Conservation (phyloP, 2,329 filamentous ascomycete species). For the Sporothrix curviconia region DNA sequence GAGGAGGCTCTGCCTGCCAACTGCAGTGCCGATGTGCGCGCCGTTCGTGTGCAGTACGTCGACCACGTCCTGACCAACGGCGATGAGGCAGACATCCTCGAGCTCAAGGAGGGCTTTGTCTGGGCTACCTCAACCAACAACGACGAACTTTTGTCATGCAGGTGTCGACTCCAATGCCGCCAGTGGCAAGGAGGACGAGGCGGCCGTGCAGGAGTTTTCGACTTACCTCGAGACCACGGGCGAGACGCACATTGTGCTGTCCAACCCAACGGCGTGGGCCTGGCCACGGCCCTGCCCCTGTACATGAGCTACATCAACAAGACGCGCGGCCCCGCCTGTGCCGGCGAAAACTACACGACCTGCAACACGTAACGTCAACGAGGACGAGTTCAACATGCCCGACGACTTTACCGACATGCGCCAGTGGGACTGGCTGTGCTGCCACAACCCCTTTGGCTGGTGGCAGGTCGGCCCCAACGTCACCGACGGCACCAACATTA, state of each 20-base stretch:
- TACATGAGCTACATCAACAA: conserved; percentile 43
- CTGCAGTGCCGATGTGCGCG: conserved; percentile 44
- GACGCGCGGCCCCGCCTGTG: conserved; percentile 40
- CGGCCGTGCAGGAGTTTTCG: conserved; percentile 42
- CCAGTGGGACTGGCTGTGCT: conserved; percentile 52
- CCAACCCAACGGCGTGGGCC: conserved; percentile 38
- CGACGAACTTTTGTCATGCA: conserved; percentile 35
- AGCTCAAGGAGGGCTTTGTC: conserved; percentile 44
- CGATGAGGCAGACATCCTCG: conserved; percentile 31
- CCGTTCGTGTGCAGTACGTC: conserved; percentile 46
- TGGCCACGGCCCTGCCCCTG: conserved; percentile 42
- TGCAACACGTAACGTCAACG: conserved; percentile 38
- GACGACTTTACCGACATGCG: conserved; percentile 35
- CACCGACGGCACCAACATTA: conserved; percentile 29
- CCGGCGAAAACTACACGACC: conserved; percentile 28
- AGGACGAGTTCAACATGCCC: conserved; percentile 27
- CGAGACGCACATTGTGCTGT: conserved; percentile 25
- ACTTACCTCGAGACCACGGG: conserved; percentile 34
- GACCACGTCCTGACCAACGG: conserved; percentile 38
- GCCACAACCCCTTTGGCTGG: conserved; percentile 36
- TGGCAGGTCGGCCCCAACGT: conserved; percentile 40
- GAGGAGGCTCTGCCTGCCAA: conserved; percentile 48
- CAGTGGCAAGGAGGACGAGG: conserved; percentile 44
- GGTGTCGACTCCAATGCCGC: conserved; percentile 29
- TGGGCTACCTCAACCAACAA: conserved; percentile 35